phyloP scores from a whole-genome alignment of 352 stramenopile species.

The Phytophthora aleatoria region DNA sequence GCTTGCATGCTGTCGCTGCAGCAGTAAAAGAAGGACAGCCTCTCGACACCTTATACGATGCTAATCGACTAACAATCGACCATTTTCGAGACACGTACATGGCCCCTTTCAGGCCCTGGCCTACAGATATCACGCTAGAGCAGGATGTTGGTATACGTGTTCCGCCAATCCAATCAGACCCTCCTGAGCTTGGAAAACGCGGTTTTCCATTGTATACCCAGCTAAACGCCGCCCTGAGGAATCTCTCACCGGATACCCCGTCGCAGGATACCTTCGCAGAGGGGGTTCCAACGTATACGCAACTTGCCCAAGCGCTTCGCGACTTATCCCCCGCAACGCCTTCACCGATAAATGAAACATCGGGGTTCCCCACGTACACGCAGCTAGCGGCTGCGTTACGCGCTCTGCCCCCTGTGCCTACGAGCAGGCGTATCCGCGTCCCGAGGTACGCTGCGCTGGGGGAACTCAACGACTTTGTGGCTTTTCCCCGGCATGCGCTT shows the following conservation, averaged over 20 bases:
- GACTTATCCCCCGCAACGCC: neutral
- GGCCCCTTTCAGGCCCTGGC: conserved; percentile 1
- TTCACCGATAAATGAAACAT: neutral
- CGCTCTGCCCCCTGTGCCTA: neutral
- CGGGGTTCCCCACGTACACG: neutral
- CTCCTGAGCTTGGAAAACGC: no score
- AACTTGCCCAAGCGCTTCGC: neutral
- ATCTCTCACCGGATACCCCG: neutral
- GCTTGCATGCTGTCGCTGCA: neutral
- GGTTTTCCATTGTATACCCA: neutral
- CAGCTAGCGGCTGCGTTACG: neutral
- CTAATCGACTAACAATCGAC: neutral
- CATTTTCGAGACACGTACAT: conserved; percentile 8
- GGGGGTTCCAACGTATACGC: neutral
- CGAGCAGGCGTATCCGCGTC: neutral
- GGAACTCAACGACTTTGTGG: neutral
- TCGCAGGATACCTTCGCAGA: neutral
- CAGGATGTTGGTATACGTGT: no score
- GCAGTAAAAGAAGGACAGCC: neutral
- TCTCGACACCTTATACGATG: neutral
- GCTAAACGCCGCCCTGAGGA: neutral
- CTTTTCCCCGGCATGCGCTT: neutral
- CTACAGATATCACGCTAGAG: no score
- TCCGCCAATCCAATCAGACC: no score
- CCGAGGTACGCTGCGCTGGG: neutral